Percentiles rank a stretch among this genome's conserved stretches.
Evolutionary conservation across 495 filamentous ascomycete genomes (phyloP).

Genomic region (Tuber magnatum): DNA sequence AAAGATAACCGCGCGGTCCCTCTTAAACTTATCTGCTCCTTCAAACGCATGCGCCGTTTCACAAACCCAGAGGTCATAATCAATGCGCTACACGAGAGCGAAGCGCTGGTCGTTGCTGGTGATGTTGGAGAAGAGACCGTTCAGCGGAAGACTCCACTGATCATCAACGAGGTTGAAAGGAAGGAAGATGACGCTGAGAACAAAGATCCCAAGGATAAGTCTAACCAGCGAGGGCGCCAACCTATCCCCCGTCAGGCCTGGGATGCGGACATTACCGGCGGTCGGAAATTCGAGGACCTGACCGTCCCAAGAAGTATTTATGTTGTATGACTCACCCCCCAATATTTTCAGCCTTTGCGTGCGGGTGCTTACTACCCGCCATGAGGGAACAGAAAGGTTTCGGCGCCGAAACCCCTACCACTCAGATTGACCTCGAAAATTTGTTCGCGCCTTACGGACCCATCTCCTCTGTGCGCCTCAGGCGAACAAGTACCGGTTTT

Average conservation of each 20-base stretch:
- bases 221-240: neutral
- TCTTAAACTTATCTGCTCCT: conserved; percentile 66
- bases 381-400: conserved; percentile 63
- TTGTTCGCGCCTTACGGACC: conserved; percentile 78
- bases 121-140: conserved; percentile 55
- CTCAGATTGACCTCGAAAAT: conserved; percentile 87
- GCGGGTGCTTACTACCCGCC: neutral
- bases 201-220: conserved; percentile 32
- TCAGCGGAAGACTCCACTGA: conserved; percentile 64
- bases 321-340: conserved; percentile 41
- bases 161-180: conserved; percentile 31
- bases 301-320: conserved; percentile 53
- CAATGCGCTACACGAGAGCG: conserved; percentile 67
- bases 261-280: conserved; percentile 24
- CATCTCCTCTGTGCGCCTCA: conserved; percentile 76
- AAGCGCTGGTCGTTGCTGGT: conserved; percentile 59
- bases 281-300: conserved; percentile 20
- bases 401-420: conserved; percentile 64
- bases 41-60: conserved; percentile 92
- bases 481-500: conserved; percentile 57
- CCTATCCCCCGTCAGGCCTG: neutral
- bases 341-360: neutral
- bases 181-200: conserved; percentile 40
- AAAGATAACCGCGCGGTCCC: conserved; percentile 69
- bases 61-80: conserved; percentile 73